Base-by-base conservation (phyloP, 768 basidiomycete species). In the Lenzites betulinus region DNA sequence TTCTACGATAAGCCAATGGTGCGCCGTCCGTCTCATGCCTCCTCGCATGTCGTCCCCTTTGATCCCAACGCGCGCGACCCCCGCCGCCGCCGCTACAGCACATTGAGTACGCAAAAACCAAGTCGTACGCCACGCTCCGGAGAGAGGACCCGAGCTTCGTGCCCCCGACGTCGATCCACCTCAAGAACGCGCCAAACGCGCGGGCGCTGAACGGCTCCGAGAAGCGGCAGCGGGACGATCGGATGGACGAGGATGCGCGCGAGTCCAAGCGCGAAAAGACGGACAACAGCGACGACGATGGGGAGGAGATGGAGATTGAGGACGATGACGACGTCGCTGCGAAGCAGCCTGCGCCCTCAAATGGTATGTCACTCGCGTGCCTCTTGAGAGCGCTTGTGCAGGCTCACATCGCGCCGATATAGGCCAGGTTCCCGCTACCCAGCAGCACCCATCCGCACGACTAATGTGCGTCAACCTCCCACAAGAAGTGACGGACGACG, bases 1-100 rank as follows among this genome's bases (percentile, higher is more conserved):
- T 96, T 96, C 75, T 97, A 96, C 71, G 90, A 93, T 70, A 95
- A 93, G 70, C 90, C 92, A 26, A 81, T 96, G 76, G 94, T 95
- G 74, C 77, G 88, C 67, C 60, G 23, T 49, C 54, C 52, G 59
- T 63, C 66, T 68, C 65, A 69, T 62, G 63, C 52, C 63, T 59
- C 39, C 61, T 64, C 43, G 52, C 65, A 51, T 64, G 60, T 64
- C 61, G 62, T 65, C 60, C 62, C 67, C 65, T 66, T 72, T 70
- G 71, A 72, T 70, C 41, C 54, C 64, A 65, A 70, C 60, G 60
- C 56, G 30, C 30, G 30, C 30, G 30, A 33, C 11, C 43, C 26
- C 28, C 59, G 53, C 62, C 59, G 66, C 55, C 41, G 49, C 57
- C 30, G 26, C 41, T 61, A 59, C 73, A 98, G 95, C 91, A 83